Percentiles rank a stretch among this genome's conserved stretches.
Evolutionary conservation across 352 stramenopile genomes (phyloP).

Genomic region (Globisporangium perplexum): DNA sequence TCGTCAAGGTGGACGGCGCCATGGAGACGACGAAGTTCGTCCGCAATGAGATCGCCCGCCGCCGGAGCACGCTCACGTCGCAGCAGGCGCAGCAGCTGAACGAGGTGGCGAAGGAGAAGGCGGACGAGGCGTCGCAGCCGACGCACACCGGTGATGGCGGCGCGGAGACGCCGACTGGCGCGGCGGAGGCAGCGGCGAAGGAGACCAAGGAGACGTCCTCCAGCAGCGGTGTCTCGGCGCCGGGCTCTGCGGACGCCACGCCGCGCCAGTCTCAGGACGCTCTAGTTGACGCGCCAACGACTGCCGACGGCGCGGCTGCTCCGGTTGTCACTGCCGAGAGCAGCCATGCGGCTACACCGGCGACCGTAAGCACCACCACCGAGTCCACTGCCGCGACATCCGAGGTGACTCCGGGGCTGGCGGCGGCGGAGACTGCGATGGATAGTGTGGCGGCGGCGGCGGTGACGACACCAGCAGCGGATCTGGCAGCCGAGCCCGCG

Average conservation of each 20-base stretch:
- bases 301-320: no score
- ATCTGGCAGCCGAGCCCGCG: background rate
- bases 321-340: background rate
- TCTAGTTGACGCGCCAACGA: no score
- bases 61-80: conserved; percentile 27
- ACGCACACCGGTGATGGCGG: conserved; percentile 40
- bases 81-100: conserved; percentile 1
- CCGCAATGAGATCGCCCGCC: conserved; percentile 40
- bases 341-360: background rate
- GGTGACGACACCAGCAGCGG: background rate
- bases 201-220: background rate
- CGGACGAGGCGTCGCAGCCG: conserved; percentile 34
- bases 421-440: background rate
- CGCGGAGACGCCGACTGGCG: conserved; percentile 43
- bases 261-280: background rate
- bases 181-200: conserved; percentile 10
- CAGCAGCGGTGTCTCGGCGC: no score
- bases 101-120: conserved; percentile 18
- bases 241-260: background rate
- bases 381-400: background rate
- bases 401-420: background rate
- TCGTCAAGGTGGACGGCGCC: conserved; percentile 25
- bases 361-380: conserved; percentile 5
- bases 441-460: background rate
- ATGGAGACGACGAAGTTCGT: conserved; percentile 33